Evolutionary conservation across 1,284 basidiomycete genomes (phyloP), one percentile per base, ranked within the genome.

Genomic region (Ceratobasidium sp.): DNA sequence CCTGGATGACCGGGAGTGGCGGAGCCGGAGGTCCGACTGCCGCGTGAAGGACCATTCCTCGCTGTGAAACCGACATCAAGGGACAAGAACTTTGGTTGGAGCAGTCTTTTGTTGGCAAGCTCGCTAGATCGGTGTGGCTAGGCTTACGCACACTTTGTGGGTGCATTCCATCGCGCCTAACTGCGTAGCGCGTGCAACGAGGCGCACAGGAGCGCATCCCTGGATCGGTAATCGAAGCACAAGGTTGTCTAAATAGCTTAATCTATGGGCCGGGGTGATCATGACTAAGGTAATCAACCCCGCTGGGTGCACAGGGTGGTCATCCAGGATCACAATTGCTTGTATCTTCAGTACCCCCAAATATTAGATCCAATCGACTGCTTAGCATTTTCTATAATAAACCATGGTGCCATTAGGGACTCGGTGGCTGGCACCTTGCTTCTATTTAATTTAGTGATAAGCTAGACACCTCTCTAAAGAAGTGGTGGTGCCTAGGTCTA

Each of bases 41-140:
- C 23, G 44, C 33, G 16, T 62, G 30, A 62, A 62, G 62, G 38
- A 52, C 27, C 27, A 33, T 52, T 44, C 6, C 44, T 35, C 38
- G 38, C 59, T 57, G 59, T 64, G 71, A 54, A 74, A 62, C 68
- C 7, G 4, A 60, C 41, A 74, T 74, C 71, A 74, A 74, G 71
- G 71, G 71, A 52, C 59, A 64, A 7, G 27, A 59, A 60, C 33
- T 14, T 48, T 59, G 41, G 18, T 71, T 59, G 18, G 54, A 44
- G 44, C 41, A 18, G n/a, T 33, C 38, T 38, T 5, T 67, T 33
- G 41, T 16, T 46, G 20, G 27, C 46, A 8, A 20, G 33, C 33
- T 38, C 20, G 27, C n/a, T 60, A 35, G 59, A 60, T 38, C 27
- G 48, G 14, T 46, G 30, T 60, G 18, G 23, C 35, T 35, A 35